Evolutionary conservation across 225 moss, liverwort and hornwort species (phyloP), one percentile per base, ranked within the genome.

Genomic region (Physcomitrellopsis africana): DNA sequence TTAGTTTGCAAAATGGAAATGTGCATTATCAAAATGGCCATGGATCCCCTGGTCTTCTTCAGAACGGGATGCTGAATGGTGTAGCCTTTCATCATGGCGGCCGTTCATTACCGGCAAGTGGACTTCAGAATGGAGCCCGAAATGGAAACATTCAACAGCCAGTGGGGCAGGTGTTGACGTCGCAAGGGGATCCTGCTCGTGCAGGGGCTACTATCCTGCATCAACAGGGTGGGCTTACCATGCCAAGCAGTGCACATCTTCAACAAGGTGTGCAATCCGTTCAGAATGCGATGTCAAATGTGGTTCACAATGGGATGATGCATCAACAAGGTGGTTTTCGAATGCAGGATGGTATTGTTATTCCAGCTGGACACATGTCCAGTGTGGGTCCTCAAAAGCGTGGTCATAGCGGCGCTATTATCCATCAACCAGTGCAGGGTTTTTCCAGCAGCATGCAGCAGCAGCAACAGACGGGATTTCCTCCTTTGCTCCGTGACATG

Each of bases 401-500:
- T 63, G 71, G 67, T 43, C 77, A 82, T 29, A 59, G 75, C 73
- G 81, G 70, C 8, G 65, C 48, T 72, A 51, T 65, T 59, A 61
- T 51, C 58, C 78, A 81, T 68, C 81, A 78, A 65, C 60, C 75
- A 63, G 68, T 72, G 61, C 81, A 84, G 76, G 70, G 74, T 74
- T 81, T 79, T 69, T 76, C 79, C 55, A 71, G 78, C 68, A 69
- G 69, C 60, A 72, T 86, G 43, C 81, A 78, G 49, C 82, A 84
- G 7, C 84, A 80, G 7, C 84, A 80, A 20, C 84, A 87, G 72
- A 75, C 77, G 74, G 81, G 80, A 57, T 77, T 80, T 81, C 70
- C 85, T 72, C 85, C 81, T 72, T 60, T 79, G 69, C 79, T 74
- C 76, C 81, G 84, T 67, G 87, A 88, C 42, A 70, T 78, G 54